Conservation (phyloP, 176 grass and related monocot species). For the Triticum aestivum region IWGSC_CS_RefSeq_v2.1 NC_057800.1:530594761-530595260, state of each 20-base stretch:
- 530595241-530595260: neutral
- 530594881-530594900: too few species aligned
- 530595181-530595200: neutral
- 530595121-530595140: neutral
- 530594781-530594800: neutral
- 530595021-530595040: neutral
- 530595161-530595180: neutral
- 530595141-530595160: too few species aligned
- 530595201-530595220: neutral
- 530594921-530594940: too few species aligned
- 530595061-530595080: neutral
- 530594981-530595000: neutral
- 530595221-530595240: neutral
- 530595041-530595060: neutral
- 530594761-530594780: neutral
- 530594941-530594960: too few species aligned
- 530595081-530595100: neutral
- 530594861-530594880: too few species aligned
- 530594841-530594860: neutral
- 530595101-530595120: neutral
- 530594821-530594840: neutral
- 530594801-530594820: neutral
- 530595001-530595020: neutral
- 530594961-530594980: neutral
- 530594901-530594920: too few species aligned